Evolutionary conservation across 2,329 filamentous ascomycete species (phyloP), one percentile per base, ranked within the genome.

Genomic region (Talaromyces sp.): DNA sequence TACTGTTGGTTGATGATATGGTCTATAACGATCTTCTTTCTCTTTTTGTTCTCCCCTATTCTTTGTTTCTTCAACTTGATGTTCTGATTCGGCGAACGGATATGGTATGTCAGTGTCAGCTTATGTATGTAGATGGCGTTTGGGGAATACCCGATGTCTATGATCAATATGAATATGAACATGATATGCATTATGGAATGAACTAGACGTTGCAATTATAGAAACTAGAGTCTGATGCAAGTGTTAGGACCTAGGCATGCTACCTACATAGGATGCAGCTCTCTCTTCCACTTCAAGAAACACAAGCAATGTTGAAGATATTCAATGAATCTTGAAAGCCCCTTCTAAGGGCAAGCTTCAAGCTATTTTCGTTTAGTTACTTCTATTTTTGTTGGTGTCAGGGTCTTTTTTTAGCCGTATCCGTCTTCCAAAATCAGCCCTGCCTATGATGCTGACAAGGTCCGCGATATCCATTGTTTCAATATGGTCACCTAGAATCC

Each of bases 111-210:
- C n/a, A 34, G 31, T 49, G 34, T 40, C n/a, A 38, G 34, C 15
- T 51, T 54, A 31, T 54, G 47, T 54, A 31, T 54, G 47, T 53
- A 47, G 25, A 43, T 58, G 51, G 51, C 61, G 61, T 58, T 63
- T 47, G 61, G 49, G 27, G n/a, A 63, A 63, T 63, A 63, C 61
- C 61, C 51, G 17, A 63, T 63, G 61, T 63, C 40, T 43, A 63
- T 47, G 53, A 63, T 49, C 8, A 69, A 5, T 53, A 69, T 67
- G 68, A 69, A 61, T 29, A 38, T 36, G 49, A 53, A 47, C 13
- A 47, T 25, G 49, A 62, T 65, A 67, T 63, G 43, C 61, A 34
- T 61, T 19, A 61, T 61, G 58, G 29, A 61, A 49, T 61, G 43
- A 51, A 38, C 2, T 34, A n/a, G 38, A 17, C 38, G 38, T 17